Evolutionary conservation across 2,329 filamentous ascomycete genomes (phyloP).

Genomic region (Fusarium scirpi): DNA sequence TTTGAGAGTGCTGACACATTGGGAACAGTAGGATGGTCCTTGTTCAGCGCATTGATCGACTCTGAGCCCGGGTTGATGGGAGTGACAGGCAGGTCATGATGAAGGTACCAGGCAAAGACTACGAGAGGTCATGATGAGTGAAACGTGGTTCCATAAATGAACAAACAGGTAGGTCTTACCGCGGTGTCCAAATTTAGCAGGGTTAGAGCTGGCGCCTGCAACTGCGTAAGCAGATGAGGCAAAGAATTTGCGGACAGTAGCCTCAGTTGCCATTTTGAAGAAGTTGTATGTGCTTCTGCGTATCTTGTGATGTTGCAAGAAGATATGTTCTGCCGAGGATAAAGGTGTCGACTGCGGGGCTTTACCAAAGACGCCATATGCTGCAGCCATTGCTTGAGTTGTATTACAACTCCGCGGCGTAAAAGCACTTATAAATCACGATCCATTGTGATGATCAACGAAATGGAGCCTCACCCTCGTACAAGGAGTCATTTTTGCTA

Average conservation of each 20-base stretch:
- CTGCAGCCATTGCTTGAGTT: constrained; percentile 1
- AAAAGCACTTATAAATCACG: neutral
- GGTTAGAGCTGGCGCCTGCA: constrained; percentile 87
- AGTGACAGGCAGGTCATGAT: constrained; percentile 79
- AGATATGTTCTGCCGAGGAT: constrained; percentile 20
- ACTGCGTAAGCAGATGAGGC: constrained; percentile 84
- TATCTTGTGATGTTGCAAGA: constrained; percentile 7
- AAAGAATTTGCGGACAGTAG: constrained; percentile 83
- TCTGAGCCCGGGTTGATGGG: constrained; percentile 83
- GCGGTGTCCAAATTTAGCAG: constrained; percentile 89
- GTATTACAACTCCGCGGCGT: neutral
- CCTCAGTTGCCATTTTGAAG: constrained; percentile 71
- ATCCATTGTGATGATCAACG: neutral
- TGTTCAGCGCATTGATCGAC: constrained; percentile 70
- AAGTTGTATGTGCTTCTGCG: neutral
- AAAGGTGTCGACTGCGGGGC: constrained; percentile 39
- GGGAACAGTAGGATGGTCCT: constrained; percentile 72
- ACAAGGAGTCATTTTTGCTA: neutral
- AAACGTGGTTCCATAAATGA: neutral
- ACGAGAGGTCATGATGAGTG: constrained; percentile 52
- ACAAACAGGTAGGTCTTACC: constrained; percentile 61
- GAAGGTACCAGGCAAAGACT: constrained; percentile 93
- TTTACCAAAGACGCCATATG: constrained; percentile 32
- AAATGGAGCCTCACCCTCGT: neutral
- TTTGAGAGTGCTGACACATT: constrained; percentile 74